phyloP scores from a whole-genome alignment of 2,329 filamentous ascomycete species.

The Penicillium sp. region DNA sequence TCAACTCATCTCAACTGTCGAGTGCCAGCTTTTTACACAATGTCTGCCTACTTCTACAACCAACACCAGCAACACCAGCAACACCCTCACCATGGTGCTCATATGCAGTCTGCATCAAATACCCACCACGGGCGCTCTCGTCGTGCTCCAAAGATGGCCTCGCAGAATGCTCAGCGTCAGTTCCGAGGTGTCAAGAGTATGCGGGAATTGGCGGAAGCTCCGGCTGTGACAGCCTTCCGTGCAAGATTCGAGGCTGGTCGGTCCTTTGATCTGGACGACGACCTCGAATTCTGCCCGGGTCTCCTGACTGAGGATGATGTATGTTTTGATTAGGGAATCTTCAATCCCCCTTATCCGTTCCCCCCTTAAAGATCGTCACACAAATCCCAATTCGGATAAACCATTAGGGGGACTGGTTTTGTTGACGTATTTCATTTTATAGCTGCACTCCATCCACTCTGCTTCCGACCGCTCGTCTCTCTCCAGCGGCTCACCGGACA shows the following conservation, averaged over 20 bases:
- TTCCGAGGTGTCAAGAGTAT: conserved; percentile 80
- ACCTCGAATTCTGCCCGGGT: conserved; percentile 91
- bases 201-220: conserved; percentile 80
- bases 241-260: conserved; percentile 85
- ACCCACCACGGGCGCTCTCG: conserved; percentile 83
- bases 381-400: background rate
- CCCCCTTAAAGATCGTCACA: conserved; percentile 2
- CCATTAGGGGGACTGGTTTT: background rate
- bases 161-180: conserved; percentile 82
- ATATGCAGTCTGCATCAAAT: conserved; percentile 54
- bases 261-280: conserved; percentile 93
- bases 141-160: conserved; percentile 74
- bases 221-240: conserved; percentile 73
- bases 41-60: conserved; percentile 49
- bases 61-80: conserved; percentile 45
- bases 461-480: conserved; percentile 89
- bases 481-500: conserved; percentile 88
- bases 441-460: conserved; percentile 90
- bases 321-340: conserved; percentile 35
- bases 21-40: conserved; percentile 33
- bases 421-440: conserved; percentile 30
- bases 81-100: conserved; percentile 48
- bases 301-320: conserved; percentile 93
- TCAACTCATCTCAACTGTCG: conserved; percentile 19
- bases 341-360: background rate